These are phyloP conservation scores for Trichoderma oligosporum DNA, from an alignment of 2,329 filamentous ascomycete genomes.

Conservation along the genomic window DNA sequence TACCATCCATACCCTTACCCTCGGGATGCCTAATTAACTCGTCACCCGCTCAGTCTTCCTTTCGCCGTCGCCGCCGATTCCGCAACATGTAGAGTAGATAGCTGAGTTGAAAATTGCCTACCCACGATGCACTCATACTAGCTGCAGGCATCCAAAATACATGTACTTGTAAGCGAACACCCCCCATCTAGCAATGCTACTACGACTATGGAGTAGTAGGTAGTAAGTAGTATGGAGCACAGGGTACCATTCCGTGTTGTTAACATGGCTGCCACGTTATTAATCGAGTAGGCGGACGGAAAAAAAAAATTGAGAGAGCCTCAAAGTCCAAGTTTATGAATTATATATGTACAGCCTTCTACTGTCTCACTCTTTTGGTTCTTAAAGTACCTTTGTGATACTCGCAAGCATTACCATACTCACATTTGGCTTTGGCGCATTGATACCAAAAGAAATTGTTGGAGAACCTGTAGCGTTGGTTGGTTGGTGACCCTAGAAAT, in stretches of 20 bases:
- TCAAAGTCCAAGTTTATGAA: no score
- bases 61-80: background rate
- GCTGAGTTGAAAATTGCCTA: slow-evolving; percentile 8
- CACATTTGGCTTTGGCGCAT: no score
- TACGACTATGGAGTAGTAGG: background rate
- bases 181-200: slow-evolving; percentile 7
- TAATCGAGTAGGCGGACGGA: no score
- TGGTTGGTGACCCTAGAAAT: background rate
- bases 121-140: slow-evolving; percentile 11
- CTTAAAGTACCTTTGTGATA: no score
- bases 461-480: background rate
- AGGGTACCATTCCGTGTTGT: slow-evolving; percentile 1
- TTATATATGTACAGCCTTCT: no score
- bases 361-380: no score
- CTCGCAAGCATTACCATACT: no score
- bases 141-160: slow-evolving; percentile 11
- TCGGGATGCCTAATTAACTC: background rate
- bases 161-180: background rate
- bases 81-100: no score
- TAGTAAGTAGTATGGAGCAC: background rate
- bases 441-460: no score
- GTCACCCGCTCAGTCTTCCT: background rate
- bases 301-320: no score
- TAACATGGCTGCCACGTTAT: background rate
- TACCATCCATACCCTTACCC: background rate